Conservation (phyloP, 169 alveolate species). For the Plasmodium coatneyi region DNA sequence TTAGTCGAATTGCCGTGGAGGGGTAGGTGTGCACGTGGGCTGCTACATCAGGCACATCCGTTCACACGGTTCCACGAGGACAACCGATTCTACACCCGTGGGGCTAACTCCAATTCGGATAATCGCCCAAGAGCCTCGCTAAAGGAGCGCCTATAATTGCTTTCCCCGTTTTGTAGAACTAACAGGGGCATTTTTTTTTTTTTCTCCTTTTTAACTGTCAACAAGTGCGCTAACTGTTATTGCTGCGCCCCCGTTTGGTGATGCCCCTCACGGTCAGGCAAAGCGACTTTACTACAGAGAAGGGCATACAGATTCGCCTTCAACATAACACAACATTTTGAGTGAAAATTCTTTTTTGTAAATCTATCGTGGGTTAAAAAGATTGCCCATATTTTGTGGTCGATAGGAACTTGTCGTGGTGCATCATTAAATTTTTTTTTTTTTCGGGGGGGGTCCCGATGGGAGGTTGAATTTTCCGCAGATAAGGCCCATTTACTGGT, state of each 20-base stretch:
- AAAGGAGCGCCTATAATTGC: background rate
- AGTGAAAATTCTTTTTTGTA: background rate
- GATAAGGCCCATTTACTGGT: background rate
- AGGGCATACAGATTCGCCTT: background rate
- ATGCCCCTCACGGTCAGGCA: background rate
- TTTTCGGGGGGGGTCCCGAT: background rate
- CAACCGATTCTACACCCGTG: background rate
- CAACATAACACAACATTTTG: background rate
- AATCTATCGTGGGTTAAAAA: background rate
- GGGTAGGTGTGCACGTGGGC: background rate
- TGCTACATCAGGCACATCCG: background rate
- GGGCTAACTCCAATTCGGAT: background rate
- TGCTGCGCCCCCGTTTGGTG: background rate
- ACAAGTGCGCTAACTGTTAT: background rate
- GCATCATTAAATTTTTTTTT: background rate
- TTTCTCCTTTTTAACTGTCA: background rate
- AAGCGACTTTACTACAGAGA: background rate
- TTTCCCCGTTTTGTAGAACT: background rate
- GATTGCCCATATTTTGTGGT: background rate
- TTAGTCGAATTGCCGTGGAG: background rate
- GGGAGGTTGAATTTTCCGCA: background rate
- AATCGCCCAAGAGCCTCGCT: background rate
- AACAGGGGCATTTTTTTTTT: background rate
- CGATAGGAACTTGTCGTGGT: background rate
- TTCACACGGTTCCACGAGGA: background rate